Evolutionary conservation across 257 asterid species (phyloP).

Genomic region (Nicotiana benthamiana): DNA sequence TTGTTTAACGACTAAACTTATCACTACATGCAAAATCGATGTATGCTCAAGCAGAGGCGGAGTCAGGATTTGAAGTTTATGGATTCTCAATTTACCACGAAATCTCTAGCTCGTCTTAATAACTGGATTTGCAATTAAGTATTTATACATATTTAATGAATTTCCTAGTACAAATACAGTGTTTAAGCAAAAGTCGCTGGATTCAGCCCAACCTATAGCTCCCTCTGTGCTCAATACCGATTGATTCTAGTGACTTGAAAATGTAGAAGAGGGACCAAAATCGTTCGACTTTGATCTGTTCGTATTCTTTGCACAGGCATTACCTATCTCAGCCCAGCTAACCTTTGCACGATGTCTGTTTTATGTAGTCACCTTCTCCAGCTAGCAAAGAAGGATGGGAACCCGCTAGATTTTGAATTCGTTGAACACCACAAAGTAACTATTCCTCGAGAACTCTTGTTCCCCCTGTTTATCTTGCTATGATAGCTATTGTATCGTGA

Average conservation of each 20-base stretch:
- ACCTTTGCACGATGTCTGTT: background rate
- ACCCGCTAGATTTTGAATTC: constrained; percentile 69
- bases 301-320: background rate
- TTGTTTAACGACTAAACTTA: background rate
- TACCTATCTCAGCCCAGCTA: background rate
- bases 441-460: background rate
- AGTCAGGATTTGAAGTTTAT: too few relatives aligned
- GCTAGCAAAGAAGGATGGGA: constrained; percentile 77
- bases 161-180: too few relatives aligned
- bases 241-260: background rate
- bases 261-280: background rate
- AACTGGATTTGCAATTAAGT: too few relatives aligned
- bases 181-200: too few relatives aligned
- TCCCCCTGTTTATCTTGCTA: background rate
- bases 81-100: too few relatives aligned
- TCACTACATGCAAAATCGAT: background rate
- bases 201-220: too few relatives aligned
- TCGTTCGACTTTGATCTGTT: background rate
- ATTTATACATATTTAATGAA: too few relatives aligned
- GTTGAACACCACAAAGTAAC: constrained; percentile 89
- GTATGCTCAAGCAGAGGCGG: background rate
- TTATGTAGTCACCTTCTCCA: constrained; percentile 83
- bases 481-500: background rate
- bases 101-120: too few relatives aligned
- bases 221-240: background rate